These are phyloP conservation scores for Benincasa hispida DNA, from an alignment of 306 rosid species.

Conservation along the genomic window DNA sequence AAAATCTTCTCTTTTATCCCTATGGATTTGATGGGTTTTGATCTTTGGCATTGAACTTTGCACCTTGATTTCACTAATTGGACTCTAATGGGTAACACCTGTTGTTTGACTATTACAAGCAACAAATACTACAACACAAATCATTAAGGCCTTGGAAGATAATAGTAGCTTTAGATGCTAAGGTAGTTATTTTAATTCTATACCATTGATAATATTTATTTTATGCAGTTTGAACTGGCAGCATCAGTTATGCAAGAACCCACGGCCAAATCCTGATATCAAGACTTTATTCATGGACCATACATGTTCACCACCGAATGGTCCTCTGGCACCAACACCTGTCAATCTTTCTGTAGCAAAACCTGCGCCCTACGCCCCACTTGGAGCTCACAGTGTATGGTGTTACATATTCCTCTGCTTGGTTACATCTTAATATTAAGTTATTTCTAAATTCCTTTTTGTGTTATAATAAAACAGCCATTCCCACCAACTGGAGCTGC, in stretches of 20 bases:
- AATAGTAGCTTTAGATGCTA: background rate
- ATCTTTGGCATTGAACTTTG: background rate
- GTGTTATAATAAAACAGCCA: slow-evolving; percentile 34
- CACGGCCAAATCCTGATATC: slow-evolving; percentile 67
- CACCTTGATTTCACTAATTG: background rate
- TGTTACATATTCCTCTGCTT: slow-evolving; percentile 6
- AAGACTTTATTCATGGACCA: slow-evolving; percentile 78
- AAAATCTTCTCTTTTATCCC: background rate
- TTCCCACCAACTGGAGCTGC: slow-evolving; percentile 53
- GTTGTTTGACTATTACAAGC: background rate
- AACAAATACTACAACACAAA: background rate
- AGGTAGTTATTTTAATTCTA: slow-evolving; percentile 8
- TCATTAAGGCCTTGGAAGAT: background rate
- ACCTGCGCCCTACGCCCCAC: slow-evolving; percentile 58
- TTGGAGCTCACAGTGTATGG: slow-evolving; percentile 74
- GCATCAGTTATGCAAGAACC: slow-evolving; percentile 80
- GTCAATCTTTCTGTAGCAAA: slow-evolving; percentile 79
- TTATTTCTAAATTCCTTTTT: slow-evolving; percentile 2
- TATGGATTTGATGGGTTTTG: background rate
- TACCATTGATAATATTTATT: slow-evolving; percentile 7
- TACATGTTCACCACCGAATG: slow-evolving; percentile 53
- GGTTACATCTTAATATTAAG: slow-evolving; percentile 14
- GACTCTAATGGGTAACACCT: background rate
- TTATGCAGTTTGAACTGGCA: slow-evolving; percentile 86
- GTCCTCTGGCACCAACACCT: slow-evolving; percentile 56